Evolutionary conservation across 148 eudicot genomes (phyloP).

Genomic region (Rhododendron williamsianum): DNA sequence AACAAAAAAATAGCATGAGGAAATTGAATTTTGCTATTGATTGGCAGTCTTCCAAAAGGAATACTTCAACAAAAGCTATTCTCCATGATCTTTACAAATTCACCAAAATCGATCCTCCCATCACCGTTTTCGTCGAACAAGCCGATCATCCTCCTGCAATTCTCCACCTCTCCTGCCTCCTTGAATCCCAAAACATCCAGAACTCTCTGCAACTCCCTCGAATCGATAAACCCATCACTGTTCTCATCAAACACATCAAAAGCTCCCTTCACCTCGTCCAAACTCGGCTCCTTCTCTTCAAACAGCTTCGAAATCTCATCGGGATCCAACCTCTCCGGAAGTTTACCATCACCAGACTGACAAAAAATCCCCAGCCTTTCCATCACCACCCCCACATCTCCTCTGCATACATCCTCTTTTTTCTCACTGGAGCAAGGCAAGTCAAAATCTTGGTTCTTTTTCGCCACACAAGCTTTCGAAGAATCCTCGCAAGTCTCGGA

Average conservation of each 20-base stretch:
- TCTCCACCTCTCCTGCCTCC: conserved; percentile 30
- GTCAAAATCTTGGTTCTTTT: conserved; percentile 8
- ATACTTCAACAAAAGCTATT: conserved; percentile 16
- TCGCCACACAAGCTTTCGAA: conserved; percentile 1
- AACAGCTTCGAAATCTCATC: conserved; percentile 34
- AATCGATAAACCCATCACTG: conserved; percentile 70
- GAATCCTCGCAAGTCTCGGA: neutral
- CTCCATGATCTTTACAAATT: conserved; percentile 45
- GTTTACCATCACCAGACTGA: conserved; percentile 17
- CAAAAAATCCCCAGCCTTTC: conserved; percentile 34
- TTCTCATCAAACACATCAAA: conserved; percentile 66
- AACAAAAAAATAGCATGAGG: neutral
- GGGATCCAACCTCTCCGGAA: conserved; percentile 8
- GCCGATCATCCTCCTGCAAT: conserved; percentile 48
- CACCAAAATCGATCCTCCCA: conserved; percentile 49
- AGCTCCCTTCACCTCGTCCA: conserved; percentile 51
- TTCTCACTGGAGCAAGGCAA: conserved; percentile 7
- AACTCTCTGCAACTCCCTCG: conserved; percentile 53
- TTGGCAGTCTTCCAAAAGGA: neutral
- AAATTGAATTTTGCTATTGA: neutral
- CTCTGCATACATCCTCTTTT: conserved; percentile 15
- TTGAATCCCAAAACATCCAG: conserved; percentile 40
- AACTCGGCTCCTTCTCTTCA: conserved; percentile 53
- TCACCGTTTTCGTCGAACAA: conserved; percentile 41
- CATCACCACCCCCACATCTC: conserved; percentile 39